Conservation (phyloP, 495 filamentous ascomycete species). For the Apodospora peruviana region DNA sequence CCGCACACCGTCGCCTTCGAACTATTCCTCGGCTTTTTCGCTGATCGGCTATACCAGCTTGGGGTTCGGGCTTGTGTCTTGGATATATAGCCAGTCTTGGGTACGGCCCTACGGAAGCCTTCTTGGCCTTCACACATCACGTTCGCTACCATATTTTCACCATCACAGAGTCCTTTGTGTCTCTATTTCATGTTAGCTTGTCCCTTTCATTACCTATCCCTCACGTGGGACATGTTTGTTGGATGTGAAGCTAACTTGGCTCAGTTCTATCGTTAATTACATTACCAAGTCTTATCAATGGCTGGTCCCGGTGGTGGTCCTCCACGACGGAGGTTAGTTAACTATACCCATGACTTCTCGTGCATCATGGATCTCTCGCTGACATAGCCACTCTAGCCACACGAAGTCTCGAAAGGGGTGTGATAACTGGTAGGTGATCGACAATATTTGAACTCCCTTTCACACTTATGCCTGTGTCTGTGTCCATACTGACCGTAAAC, state of each 20-base stretch:
- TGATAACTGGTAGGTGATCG: conserved; percentile 65
- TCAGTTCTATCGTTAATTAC: conserved; percentile 38
- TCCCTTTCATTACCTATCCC: background rate
- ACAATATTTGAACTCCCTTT: background rate
- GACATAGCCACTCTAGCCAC: conserved; percentile 54
- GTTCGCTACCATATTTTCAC: conserved; percentile 33
- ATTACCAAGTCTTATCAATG: conserved; percentile 45
- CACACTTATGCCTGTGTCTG: background rate
- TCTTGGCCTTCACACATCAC: background rate
- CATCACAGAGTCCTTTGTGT: conserved; percentile 26
- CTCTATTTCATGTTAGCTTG: conserved; percentile 33
- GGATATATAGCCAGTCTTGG: background rate
- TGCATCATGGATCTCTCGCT: conserved; percentile 14
- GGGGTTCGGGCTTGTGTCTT: background rate
- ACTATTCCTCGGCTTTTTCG: background rate
- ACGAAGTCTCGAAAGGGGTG: conserved; percentile 98
- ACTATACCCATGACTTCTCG: conserved; percentile 6
- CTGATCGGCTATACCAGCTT: too few relatives aligned
- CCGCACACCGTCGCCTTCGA: background rate
- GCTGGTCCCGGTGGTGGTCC: conserved; percentile 69
- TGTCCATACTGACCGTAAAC: conserved; percentile 16
- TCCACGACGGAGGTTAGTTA: conserved; percentile 54
- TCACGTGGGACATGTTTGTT: background rate
- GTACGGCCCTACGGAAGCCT: too few relatives aligned
- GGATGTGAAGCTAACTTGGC: conserved; percentile 8